Base-by-base conservation (phyloP, 306 rosid species). In the Cucumis melo region DNA sequence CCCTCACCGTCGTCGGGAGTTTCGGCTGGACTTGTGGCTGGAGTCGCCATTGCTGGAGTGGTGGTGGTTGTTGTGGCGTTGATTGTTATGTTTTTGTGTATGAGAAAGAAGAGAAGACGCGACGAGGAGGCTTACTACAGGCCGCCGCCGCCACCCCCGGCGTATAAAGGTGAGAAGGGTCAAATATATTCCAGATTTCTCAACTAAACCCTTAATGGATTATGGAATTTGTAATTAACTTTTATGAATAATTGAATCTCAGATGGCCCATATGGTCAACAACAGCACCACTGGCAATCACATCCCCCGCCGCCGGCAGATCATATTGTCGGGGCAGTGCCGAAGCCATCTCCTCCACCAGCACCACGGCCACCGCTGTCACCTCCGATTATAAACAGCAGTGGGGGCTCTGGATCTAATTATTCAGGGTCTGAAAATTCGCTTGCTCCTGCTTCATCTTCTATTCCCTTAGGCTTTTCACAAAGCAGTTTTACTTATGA, bases 391-490 rank as follows among this genome's bases (percentile, higher is more conserved):
- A 50, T 89, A 19, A 83, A 50, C 86, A 92, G 95, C 86, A 92
- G 99, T 76, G 96, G 92, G 10, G 97, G 94, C 12, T 91, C 96
- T 27, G 97, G 91, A 81, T 92, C 99, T 83, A 90, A 94, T 78
- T 86, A 85, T 82, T 90, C 99, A 6, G 99, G 90, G 38, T 82
- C 93, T 24, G 96, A 89, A 46, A 76, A 78, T 50, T 88, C 89
- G 17, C 82, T 73, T 16, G 88, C 91, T 63, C 93, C 97, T 60
- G 93, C 95, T 29, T 87, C 91, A 54, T 93, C 96, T 3, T 96
- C 90, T 29, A 67, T 89, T 20, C 41, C 82, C 21, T 56, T 89
- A 60, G 87, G 99, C 7, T 88, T 89, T 82, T 83, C 96, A 6
- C 91, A 92, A 78, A 91, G 95, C 83, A 83, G 87, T 0, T 94